Conservation (phyloP, 768 basidiomycete genomes). For the Lactifluus piperatus region DNA sequence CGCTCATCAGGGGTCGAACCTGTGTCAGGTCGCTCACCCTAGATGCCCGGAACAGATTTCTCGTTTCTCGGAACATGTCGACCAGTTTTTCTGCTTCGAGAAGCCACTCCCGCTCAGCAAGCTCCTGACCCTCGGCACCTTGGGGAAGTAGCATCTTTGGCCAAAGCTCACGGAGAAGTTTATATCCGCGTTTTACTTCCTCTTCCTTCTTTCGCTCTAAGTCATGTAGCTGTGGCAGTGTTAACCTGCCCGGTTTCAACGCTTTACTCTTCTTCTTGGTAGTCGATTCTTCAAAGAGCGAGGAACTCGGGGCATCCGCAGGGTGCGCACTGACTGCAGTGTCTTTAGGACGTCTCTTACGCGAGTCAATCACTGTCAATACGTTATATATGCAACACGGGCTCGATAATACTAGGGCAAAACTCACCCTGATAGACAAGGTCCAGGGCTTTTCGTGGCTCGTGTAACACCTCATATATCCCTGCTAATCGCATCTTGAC, state of each 20-base stretch:
- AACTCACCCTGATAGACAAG: slow-evolving; percentile 72
- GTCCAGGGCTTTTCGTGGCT: slow-evolving; percentile 73
- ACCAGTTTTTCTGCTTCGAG: slow-evolving; percentile 78
- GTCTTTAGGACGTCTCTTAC: slow-evolving; percentile 23
- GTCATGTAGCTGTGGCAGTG: slow-evolving; percentile 40
- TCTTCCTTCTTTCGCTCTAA: slow-evolving; percentile 34
- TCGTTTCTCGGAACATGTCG: slow-evolving; percentile 83
- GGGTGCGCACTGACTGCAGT: slow-evolving; percentile 15
- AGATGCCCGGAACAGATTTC: slow-evolving; percentile 71
- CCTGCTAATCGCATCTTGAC: slow-evolving; percentile 88
- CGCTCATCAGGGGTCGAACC: background rate
- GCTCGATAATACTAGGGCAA: background rate
- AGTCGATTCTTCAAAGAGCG: slow-evolving; percentile 56
- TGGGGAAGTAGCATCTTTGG: slow-evolving; percentile 37
- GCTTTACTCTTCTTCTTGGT: slow-evolving; percentile 32
- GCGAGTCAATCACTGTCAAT: slow-evolving; percentile 31
- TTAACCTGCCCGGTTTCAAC: slow-evolving; percentile 36
- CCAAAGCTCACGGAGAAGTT: slow-evolving; percentile 56
- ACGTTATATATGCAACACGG: background rate
- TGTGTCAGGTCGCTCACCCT: slow-evolving; percentile 38
- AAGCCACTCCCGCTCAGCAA: slow-evolving; percentile 66
- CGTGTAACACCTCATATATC: slow-evolving; percentile 76
- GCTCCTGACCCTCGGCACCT: slow-evolving; percentile 33
- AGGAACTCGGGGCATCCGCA: slow-evolving; percentile 30
- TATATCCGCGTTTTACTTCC: slow-evolving; percentile 52